Evolutionary conservation across 495 filamentous ascomycete genomes (phyloP).

Genomic region (Daldinia caldariorum): DNA sequence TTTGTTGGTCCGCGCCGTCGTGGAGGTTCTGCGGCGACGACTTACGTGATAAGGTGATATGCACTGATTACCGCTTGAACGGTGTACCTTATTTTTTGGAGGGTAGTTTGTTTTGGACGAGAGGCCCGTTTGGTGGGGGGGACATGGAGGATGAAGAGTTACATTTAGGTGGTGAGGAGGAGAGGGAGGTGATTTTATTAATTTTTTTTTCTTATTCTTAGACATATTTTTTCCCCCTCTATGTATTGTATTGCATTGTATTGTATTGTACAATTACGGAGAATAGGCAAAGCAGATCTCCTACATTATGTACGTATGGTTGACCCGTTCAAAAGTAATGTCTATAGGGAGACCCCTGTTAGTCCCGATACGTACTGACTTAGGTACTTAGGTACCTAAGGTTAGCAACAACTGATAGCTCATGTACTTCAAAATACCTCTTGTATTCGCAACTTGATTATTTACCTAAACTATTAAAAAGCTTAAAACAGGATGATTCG

Average conservation of each 20-base stretch:
- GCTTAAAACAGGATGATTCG: too few species aligned
- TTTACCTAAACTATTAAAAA: too few species aligned
- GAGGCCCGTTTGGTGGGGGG: not conserved
- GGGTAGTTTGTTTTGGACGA: not conserved
- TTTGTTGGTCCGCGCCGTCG: slow-evolving; percentile 26
- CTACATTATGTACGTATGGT: too few species aligned
- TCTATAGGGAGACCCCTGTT: too few species aligned
- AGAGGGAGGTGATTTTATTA: slow-evolving; percentile 19
- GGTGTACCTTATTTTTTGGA: slow-evolving; percentile 1
- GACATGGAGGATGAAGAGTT: not conserved
- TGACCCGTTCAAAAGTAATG: too few species aligned
- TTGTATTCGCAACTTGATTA: too few species aligned
- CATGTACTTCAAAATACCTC: too few species aligned
- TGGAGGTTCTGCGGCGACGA: slow-evolving; percentile 17
- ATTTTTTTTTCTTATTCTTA: slow-evolving; percentile 17
- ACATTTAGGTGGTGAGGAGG: slow-evolving; percentile 2
- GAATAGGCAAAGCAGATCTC: slow-evolving; percentile 3
- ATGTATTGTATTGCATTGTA: not conserved
- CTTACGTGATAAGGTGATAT: slow-evolving; percentile 34
- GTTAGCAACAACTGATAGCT: too few species aligned
- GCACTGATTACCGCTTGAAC: slow-evolving; percentile 34
- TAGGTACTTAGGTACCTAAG: too few species aligned
- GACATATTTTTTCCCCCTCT: not conserved
- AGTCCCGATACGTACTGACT: too few species aligned
- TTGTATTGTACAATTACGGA: not conserved